These are phyloP conservation scores for Casaregolazyma lundiana DNA, from an alignment of 1,139 yeast genomes.

Conservation along the genomic window DNA sequence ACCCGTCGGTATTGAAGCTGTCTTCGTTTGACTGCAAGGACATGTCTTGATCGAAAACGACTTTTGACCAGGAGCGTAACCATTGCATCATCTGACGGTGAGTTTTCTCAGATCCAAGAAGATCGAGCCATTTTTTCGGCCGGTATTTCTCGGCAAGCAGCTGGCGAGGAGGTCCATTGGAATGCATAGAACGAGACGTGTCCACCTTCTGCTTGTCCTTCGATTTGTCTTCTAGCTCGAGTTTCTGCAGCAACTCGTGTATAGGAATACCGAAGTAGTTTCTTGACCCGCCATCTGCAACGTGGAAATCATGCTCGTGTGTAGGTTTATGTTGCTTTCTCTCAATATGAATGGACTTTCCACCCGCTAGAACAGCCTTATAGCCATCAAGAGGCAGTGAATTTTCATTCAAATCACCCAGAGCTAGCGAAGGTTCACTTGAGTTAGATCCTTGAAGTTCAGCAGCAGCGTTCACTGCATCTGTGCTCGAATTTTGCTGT, in stretches of 20 bases:
- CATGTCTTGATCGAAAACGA: conserved; percentile 50
- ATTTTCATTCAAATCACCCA: not conserved
- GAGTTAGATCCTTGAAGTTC: not conserved
- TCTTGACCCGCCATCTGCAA: conserved; percentile 6
- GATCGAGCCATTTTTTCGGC: conserved; percentile 67
- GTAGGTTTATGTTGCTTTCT: not conserved
- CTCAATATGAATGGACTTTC: conserved; percentile 8
- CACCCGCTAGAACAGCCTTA: conserved; percentile 11
- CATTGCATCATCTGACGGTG: conserved; percentile 71
- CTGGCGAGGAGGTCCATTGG: not conserved
- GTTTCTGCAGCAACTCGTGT: conserved; percentile 23
- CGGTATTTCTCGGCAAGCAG: conserved; percentile 74
- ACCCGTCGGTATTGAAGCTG: conserved; percentile 15
- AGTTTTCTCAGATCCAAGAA: conserved; percentile 73
- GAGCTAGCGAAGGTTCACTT: not conserved
- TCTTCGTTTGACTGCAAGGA: conserved; percentile 15
- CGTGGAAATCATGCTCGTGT: not conserved
- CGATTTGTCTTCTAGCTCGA: conserved; percentile 14
- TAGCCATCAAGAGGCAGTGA: not conserved
- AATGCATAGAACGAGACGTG: not conserved
- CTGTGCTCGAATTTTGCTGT: not conserved
- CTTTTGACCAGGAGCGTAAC: conserved; percentile 75
- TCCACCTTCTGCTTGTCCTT: conserved; percentile 3
- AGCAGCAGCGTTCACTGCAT: not conserved
- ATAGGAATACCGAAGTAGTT: conserved; percentile 31